These are phyloP conservation scores for Isatis lusitanica DNA, from an alignment of 441 rosid species.

Conservation along the genomic window DNA sequence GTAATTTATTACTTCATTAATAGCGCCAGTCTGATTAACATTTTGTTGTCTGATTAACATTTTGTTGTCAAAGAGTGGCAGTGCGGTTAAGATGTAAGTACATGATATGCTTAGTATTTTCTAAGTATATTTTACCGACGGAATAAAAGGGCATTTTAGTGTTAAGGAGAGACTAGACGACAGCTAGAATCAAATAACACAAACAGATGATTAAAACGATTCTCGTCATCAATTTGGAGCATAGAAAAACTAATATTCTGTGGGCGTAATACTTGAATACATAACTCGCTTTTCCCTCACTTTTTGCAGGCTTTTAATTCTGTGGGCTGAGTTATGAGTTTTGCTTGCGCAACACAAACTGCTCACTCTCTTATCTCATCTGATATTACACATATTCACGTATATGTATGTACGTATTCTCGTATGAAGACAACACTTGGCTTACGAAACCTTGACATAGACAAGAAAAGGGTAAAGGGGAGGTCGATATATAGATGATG, in stretches of 20 bases:
- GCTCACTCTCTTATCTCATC: conserved; percentile 5
- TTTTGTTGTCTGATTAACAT: neutral
- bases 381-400: neutral
- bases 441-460: conserved; percentile 9
- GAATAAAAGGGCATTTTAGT: neutral
- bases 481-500: conserved; percentile 2
- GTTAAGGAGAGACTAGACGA: neutral
- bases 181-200: neutral
- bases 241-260: too few species aligned
- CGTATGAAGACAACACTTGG: conserved; percentile 9
- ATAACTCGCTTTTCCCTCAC: neutral
- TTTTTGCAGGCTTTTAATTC: conserved; percentile 2
- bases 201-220: neutral
- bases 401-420: neutral
- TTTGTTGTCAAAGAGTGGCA: neutral
- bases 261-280: neutral
- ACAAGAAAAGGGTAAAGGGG: neutral
- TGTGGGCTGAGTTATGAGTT: neutral
- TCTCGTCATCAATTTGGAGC: neutral
- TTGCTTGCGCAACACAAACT: neutral
- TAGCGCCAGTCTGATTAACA: neutral
- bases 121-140: neutral
- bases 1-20: neutral
- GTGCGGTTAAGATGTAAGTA: neutral
- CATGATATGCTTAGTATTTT: neutral